Base-by-base conservation (phyloP, 2,329 filamentous ascomycete genomes). In the Alternaria sp. region DNA sequence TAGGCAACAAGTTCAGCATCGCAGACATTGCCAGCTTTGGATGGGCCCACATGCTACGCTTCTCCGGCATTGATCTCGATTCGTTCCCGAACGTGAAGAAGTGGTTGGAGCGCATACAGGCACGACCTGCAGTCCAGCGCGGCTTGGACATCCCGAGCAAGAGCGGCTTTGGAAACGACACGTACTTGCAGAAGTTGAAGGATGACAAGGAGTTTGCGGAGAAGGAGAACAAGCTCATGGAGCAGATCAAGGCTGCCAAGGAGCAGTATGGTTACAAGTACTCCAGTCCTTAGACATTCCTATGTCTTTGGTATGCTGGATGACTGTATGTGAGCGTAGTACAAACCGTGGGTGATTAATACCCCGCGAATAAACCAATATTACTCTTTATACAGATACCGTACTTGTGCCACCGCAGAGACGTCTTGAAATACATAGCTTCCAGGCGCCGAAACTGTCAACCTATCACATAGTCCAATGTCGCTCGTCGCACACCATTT, bases 131-230 rank as follows among this genome's bases (percentile, higher is more conserved):
- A 6, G 82, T 84, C 3, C 72, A 82, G 67, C 79, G 73, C 55
- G 82, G 82, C 6, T 60, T 79, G 10, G 63, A 69, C 0, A 65
- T 84, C 6, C 82, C 82, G 4, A 72, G 66, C 4, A 79, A 79
- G 65, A 77, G 76, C 41, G 44, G 64, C 0, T 71, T 85, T 14
- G 76, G 74, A 6, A 87, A 88, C 67, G 79, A 73, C 1, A 63
- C 70, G 3, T 78, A 84, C 57, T 60, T 77, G 66, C 75, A 81
- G 75, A 78, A 78, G 25, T 55, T 86, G 61, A 80, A 82, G 71
- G 78, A 83, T 4, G 83, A 87, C 37, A 76, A 80, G 21, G 85
- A 85, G 63, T 84, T 82, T 65, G 83, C 79, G 71, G 78, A 84
- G 76, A 80, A 82, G 72, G 80, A 84, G 65, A 78, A 81, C 37